Conservation (phyloP, 148 eudicot species). For the Amaranthus cruentus region DNA sequence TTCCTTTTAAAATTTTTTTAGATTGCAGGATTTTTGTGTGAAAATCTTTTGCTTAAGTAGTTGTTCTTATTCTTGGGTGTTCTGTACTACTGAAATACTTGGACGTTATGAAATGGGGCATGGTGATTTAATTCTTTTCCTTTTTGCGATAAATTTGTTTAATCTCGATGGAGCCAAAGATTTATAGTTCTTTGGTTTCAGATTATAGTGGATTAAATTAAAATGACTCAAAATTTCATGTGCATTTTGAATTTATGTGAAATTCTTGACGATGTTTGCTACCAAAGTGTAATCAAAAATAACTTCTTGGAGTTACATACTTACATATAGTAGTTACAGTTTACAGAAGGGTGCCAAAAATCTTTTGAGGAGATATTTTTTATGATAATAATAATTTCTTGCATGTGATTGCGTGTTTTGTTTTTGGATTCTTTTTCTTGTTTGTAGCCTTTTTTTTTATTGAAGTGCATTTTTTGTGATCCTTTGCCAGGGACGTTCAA, state of each 20-base stretch:
- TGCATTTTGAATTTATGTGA: too few relatives aligned
- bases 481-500: constrained; percentile 55
- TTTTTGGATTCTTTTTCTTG: not conserved
- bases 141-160: too few relatives aligned
- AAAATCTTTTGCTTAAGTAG: not conserved
- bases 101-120: not conserved
- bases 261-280: too few relatives aligned
- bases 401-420: not conserved
- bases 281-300: too few relatives aligned
- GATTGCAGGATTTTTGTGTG: not conserved
- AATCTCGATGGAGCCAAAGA: too few relatives aligned
- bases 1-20: not conserved
- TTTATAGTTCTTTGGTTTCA: too few relatives aligned
- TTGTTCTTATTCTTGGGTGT: not conserved
- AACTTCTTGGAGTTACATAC: too few relatives aligned
- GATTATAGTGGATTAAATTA: too few relatives aligned
- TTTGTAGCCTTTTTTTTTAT: not conserved
- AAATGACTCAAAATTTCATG: too few relatives aligned
- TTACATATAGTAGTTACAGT: not conserved
- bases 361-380: not conserved
- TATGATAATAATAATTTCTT: not conserved
- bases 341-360: not conserved
- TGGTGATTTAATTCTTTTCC: not conserved
- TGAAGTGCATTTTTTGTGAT: not conserved
- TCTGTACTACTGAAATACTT: not conserved